phyloP scores from a whole-genome alignment of 2,329 filamentous ascomycete species.

The Epichloe scottii region DNA sequence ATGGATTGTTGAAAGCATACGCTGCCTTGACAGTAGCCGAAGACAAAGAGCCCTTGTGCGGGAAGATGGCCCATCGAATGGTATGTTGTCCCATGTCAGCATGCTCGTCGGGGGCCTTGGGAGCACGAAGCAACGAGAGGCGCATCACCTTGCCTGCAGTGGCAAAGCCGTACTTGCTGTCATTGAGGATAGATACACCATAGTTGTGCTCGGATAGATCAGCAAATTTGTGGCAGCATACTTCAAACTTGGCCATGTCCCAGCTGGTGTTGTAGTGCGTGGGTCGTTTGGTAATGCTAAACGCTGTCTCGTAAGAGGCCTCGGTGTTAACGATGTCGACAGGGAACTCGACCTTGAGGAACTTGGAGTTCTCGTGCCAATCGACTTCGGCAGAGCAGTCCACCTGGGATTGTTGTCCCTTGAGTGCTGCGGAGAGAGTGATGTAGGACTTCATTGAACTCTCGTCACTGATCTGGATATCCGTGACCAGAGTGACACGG shows the following conservation, averaged over 20 bases:
- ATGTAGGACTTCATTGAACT: slow-evolving; percentile 83
- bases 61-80: slow-evolving; percentile 84
- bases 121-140: slow-evolving; percentile 69
- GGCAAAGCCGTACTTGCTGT: slow-evolving; percentile 93
- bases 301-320: slow-evolving; percentile 91
- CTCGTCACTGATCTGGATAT: slow-evolving; percentile 75
- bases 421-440: slow-evolving; percentile 57
- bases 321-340: slow-evolving; percentile 84
- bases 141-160: slow-evolving; percentile 84
- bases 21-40: slow-evolving; percentile 67
- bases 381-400: slow-evolving; percentile 81
- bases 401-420: slow-evolving; percentile 49
- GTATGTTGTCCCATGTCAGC: slow-evolving; percentile 86
- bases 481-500: slow-evolving; percentile 68
- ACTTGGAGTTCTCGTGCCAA: slow-evolving; percentile 95
- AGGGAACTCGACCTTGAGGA: slow-evolving; percentile 97
- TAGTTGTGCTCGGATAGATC: slow-evolving; percentile 81
- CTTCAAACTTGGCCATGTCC: slow-evolving; percentile 98
- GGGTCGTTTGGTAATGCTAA: slow-evolving; percentile 73
- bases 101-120: slow-evolving; percentile 85
- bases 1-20: slow-evolving; percentile 80
- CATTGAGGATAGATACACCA: slow-evolving; percentile 85
- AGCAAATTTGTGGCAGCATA: slow-evolving; percentile 90
- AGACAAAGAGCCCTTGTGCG: slow-evolving; percentile 62
- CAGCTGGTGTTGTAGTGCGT: slow-evolving; percentile 97